Evolutionary conservation across 306 rosid genomes (phyloP).

Genomic region (Sicyos edulis): DNA sequence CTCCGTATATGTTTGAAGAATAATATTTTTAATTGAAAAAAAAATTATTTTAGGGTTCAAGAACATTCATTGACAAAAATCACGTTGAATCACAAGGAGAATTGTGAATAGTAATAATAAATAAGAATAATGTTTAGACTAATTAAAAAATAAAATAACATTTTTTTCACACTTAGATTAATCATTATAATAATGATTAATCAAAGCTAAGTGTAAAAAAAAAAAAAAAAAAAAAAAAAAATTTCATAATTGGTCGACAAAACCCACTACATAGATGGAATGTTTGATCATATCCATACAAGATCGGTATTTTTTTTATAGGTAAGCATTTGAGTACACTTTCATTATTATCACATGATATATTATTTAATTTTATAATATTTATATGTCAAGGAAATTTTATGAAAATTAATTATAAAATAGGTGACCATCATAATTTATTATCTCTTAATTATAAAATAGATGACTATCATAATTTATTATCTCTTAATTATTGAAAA

Average conservation of each 20-base stretch:
- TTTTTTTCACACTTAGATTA: too few species aligned
- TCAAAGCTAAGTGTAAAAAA: not conserved
- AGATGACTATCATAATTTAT: too few species aligned
- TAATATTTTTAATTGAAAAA: not conserved
- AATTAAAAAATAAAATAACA: not conserved
- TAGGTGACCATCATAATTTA: too few species aligned
- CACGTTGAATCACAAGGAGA: not conserved
- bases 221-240: not conserved
- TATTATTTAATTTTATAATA: too few species aligned
- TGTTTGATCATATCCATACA: not conserved
- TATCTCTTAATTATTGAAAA: too few species aligned
- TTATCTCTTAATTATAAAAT: too few species aligned
- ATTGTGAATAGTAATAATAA: not conserved
- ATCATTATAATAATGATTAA: not conserved
- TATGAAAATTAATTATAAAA: too few species aligned
- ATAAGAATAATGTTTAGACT: not conserved
- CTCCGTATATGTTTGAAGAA: not conserved
- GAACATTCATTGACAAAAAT: not conserved
- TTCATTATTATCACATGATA: too few species aligned
- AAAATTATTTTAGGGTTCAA: not conserved
- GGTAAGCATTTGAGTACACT: too few species aligned
- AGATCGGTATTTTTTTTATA: not conserved
- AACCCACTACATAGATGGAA: conserved; percentile 4
- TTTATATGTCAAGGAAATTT: too few species aligned
- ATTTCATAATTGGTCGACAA: not conserved